Evolutionary conservation across 352 stramenopile genomes (phyloP).

Genomic region (Phytophthora fragariae): DNA sequence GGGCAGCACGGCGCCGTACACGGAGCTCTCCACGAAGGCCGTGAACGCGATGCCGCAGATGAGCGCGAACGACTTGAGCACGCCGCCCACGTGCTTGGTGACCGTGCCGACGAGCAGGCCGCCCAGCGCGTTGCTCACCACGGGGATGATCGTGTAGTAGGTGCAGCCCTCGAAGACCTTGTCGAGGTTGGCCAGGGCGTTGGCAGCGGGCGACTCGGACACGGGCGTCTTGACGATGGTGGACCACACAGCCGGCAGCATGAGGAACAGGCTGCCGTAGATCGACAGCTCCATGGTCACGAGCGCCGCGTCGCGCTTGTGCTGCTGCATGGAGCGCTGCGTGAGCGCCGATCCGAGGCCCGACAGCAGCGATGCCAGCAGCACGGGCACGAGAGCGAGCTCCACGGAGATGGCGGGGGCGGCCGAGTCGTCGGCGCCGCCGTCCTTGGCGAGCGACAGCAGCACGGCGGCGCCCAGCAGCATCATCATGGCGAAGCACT

Average conservation of each 20-base stretch:
- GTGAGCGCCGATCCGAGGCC: conserved; percentile 80
- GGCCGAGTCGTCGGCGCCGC: conserved; percentile 14
- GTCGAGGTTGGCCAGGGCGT: conserved; percentile 31
- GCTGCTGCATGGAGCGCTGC: conserved; percentile 81
- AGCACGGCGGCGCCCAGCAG: conserved; percentile 73
- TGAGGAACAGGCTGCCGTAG: conserved; percentile 79
- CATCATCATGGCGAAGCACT: conserved; percentile 82
- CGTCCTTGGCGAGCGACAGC: conserved; percentile 71
- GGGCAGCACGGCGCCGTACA: conserved; percentile 72
- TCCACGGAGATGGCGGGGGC: conserved; percentile 53
- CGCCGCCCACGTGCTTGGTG: conserved; percentile 91
- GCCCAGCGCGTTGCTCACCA: conserved; percentile 81
- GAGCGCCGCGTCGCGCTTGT: conserved; percentile 73
- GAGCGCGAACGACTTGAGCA: conserved; percentile 91
- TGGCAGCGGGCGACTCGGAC: conserved; percentile 40
- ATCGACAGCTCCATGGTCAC: conserved; percentile 86
- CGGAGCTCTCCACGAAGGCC: conserved; percentile 75
- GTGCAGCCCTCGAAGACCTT: conserved; percentile 80
- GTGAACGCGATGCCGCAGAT: conserved; percentile 91
- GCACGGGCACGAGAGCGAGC: conserved; percentile 70
- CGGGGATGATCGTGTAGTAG: conserved; percentile 76
- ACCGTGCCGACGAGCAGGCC: conserved; percentile 89
- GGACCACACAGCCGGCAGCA: conserved; percentile 56
- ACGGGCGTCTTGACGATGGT: conserved; percentile 46
- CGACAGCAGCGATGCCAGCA: conserved; percentile 78